These are phyloP conservation scores for Calonectria pteridis DNA, from an alignment of 2,329 filamentous ascomycete species.

Conservation along the genomic window DNA sequence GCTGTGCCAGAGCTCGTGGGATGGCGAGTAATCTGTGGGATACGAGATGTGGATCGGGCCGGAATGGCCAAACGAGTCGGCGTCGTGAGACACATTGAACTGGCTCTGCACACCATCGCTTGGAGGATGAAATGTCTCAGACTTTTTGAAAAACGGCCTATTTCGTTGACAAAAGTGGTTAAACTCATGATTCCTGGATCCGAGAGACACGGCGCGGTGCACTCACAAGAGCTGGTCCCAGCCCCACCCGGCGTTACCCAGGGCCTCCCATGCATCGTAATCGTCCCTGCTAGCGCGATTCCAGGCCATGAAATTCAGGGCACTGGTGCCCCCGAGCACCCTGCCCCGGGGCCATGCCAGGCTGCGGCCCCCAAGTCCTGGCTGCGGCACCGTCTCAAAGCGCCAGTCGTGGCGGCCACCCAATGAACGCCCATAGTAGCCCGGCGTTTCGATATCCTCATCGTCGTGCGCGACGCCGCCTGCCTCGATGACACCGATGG, in stretches of 20 bases:
- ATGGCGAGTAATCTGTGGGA: conserved; percentile 52
- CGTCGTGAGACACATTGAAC: conserved; percentile 54
- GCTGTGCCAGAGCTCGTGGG: conserved; percentile 61
- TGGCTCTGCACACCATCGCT: conserved; percentile 48
- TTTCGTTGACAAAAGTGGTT: conserved; percentile 7
- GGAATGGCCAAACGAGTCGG: conserved; percentile 54
- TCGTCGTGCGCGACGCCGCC: conserved; percentile 45
- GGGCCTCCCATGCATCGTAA: conserved; percentile 67
- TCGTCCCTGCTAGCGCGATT: conserved; percentile 60
- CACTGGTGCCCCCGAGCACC: conserved; percentile 73
- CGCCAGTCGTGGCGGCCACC: conserved; percentile 57
- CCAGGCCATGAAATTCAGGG: conserved; percentile 71
- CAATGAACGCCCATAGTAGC: conserved; percentile 50
- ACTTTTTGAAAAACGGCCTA: conserved; percentile 65
- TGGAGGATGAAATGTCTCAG: conserved; percentile 60
- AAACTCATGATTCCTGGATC: not conserved
- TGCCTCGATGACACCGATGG: conserved; percentile 49
- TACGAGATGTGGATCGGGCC: conserved; percentile 65
- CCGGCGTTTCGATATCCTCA: conserved; percentile 55
- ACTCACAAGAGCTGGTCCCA: conserved; percentile 59
- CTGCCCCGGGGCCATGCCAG: conserved; percentile 58
- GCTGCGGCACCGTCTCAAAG: conserved; percentile 55
- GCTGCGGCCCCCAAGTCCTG: conserved; percentile 52
- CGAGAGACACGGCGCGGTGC: not conserved
- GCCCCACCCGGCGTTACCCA: conserved; percentile 71